A percentile compares a stretch with the other conserved stretches of the same genome.
phyloP scores from a whole-genome alignment of 768 basidiomycete genomes.

The Pulveroboletus sp. region DNA sequence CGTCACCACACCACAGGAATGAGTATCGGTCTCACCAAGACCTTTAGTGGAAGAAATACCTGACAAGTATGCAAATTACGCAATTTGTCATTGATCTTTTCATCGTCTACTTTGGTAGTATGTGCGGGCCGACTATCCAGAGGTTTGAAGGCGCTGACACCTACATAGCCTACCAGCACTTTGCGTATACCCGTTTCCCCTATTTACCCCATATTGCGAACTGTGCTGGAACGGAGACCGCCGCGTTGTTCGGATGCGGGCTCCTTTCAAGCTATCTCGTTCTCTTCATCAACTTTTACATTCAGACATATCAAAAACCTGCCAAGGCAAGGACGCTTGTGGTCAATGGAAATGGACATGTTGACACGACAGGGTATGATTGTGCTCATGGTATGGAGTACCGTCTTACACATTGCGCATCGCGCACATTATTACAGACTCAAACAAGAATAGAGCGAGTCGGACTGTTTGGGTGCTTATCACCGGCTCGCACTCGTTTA shows the following conservation, averaged over 20 bases:
- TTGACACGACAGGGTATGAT: constrained; percentile 33
- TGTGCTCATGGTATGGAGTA: not conserved
- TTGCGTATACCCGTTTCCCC: constrained; percentile 57
- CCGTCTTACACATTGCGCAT: constrained; percentile 1
- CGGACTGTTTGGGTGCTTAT: not conserved
- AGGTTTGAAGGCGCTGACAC: constrained; percentile 4
- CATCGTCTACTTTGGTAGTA: constrained; percentile 93
- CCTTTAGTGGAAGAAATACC: constrained; percentile 93
- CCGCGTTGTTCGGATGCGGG: constrained; percentile 85
- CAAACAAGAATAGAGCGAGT: constrained; percentile 31
- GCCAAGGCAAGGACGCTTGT: constrained; percentile 29
- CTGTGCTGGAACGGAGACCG: constrained; percentile 85
- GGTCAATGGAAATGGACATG: constrained; percentile 44
- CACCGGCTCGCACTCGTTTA: constrained; percentile 10
- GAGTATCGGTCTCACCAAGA: not conserved
- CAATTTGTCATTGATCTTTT: constrained; percentile 93
- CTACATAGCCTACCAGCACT: constrained; percentile 71
- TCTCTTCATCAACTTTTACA: constrained; percentile 94
- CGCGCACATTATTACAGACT: constrained; percentile 17
- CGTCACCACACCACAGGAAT: not conserved
- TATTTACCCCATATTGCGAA: constrained; percentile 66
- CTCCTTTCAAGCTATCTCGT: constrained; percentile 87
- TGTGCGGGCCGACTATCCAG: constrained; percentile 32
- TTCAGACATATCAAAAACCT: constrained; percentile 77
- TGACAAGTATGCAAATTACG: constrained; percentile 93